Evolutionary conservation across 2,329 filamentous ascomycete species (phyloP), one percentile per base, ranked within the genome.

Genomic region (Myriosclerotinia duriaeana): DNA sequence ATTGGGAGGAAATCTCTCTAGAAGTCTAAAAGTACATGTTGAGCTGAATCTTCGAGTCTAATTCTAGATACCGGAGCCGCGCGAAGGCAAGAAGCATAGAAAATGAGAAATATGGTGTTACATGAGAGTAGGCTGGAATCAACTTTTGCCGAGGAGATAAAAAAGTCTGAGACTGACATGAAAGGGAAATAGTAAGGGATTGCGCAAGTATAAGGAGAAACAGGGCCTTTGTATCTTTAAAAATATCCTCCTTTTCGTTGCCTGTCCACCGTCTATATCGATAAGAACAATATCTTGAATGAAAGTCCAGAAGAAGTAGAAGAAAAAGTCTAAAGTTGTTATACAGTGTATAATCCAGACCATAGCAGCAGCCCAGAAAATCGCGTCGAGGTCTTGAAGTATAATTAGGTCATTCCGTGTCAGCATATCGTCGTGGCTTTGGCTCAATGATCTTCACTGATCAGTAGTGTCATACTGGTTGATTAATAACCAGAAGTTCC

Each of bases 401-500:
- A 52, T 26, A 34, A 65, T 65, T 40, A 65, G 36, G 58, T 30
- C 46, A 12, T 20, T 53, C n/a, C 44, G n/a, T 42, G 22, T 59
- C 46, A 42, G 55, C 54, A 26, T 26, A 22, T 40, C 6, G 44
- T 44, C 36, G 26, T 65, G 30, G 22, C 54, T 52, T 26, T 61
- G 44, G 20, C 48, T 36, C 46, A 14, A 22, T 20, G 34, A 20
- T 36, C 46, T 14, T 17, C 20, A 22, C 14, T 5, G 44, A 9
- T 42, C 46, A 22, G 11, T 60, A 22, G 30, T 60, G 36, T 48
- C 50, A 56, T 44, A 52, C 38, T 60, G 2, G 17, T 3, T 17
- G 22, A 42, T 65, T 54, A 65, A 38, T 65, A 65, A 48, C 64
- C 56, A 54, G 65, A 62, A 40, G 65, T 48, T 63, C 74, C 72